A percentile compares a stretch with the other conserved stretches of the same genome.
Evolutionary conservation across 192 early-diverging fungal species (phyloP).

Genomic region (Backusella tarrabulga): DNA sequence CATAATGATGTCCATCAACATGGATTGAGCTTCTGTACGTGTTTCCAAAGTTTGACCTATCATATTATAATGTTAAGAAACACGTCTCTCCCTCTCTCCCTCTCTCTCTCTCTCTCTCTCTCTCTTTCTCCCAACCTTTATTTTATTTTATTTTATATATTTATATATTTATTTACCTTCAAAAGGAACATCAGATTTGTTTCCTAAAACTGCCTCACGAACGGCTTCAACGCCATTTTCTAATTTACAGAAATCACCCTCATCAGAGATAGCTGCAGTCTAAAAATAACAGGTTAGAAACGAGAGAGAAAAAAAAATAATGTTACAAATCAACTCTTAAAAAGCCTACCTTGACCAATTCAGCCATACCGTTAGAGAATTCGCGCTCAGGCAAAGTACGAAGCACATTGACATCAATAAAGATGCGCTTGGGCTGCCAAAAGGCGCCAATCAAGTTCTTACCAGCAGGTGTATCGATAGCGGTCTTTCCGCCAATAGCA

Average conservation of each 20-base stretch:
- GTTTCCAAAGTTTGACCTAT: conserved; percentile 56
- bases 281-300: conserved; percentile 28
- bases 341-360: conserved; percentile 78
- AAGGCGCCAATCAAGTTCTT: conserved; percentile 96
- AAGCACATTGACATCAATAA: conserved; percentile 83
- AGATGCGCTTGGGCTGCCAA: conserved; percentile 92
- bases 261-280: conserved; percentile 91
- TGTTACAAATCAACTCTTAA: too few species aligned
- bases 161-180: too few species aligned
- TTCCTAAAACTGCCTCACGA: conserved; percentile 59
- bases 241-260: conserved; percentile 85
- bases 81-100: too few species aligned
- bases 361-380: conserved; percentile 94
- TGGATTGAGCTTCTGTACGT: conserved; percentile 57
- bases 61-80: too few species aligned
- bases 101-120: too few species aligned
- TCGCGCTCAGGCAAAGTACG: conserved; percentile 86
- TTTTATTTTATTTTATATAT: too few species aligned
- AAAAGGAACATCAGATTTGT: conserved; percentile 32
- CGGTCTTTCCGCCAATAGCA: conserved; percentile 98
- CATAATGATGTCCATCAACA: conserved; percentile 83
- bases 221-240: conserved; percentile 86
- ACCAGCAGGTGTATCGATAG: conserved; percentile 87
- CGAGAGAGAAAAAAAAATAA: too few species aligned
- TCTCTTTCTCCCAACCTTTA: too few species aligned